A percentile compares a stretch with the other conserved stretches of the same genome.
These are phyloP conservation scores for Tolypocladium cylindrosporum DNA, from an alignment of 2,329 filamentous ascomycete genomes.

Conservation along the genomic window DNA sequence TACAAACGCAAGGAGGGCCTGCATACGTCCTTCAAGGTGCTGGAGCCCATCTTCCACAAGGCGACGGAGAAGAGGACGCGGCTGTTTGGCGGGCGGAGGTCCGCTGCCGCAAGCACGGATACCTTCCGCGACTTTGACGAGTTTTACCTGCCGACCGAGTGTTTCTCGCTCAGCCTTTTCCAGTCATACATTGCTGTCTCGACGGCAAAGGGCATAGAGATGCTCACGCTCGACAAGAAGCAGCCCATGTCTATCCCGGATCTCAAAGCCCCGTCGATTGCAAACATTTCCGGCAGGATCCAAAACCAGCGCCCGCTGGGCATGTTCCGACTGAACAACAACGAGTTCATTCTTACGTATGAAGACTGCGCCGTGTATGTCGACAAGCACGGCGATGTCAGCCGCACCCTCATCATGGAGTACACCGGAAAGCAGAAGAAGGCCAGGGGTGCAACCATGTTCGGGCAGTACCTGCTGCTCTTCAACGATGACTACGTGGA, in stretches of 20 bases:
- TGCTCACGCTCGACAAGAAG: conserved; percentile 95
- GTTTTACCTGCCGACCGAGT: conserved; percentile 95
- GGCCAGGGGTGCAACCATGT: conserved; percentile 78
- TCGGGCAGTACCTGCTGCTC: conserved; percentile 81
- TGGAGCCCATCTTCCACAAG: conserved; percentile 93
- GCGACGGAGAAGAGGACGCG: conserved; percentile 74
- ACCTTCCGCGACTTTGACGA: conserved; percentile 98
- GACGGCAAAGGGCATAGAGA: conserved; percentile 86
- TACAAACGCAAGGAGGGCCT: conserved; percentile 94
- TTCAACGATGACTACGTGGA: conserved; percentile 97
- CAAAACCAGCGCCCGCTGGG: conserved; percentile 76
- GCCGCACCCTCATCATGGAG: conserved; percentile 90
- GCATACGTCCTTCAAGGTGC: conserved; percentile 90
- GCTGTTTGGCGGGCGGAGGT: conserved; percentile 47
- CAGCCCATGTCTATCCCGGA: conserved; percentile 90
- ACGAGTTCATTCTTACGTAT: conserved; percentile 88
- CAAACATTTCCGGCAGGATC: conserved; percentile 77
- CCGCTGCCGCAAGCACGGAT: conserved; percentile 66
- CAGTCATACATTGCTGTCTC: conserved; percentile 87
- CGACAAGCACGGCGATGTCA: conserved; percentile 95
- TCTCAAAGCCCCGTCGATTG: conserved; percentile 65
- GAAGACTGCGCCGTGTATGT: conserved; percentile 96
- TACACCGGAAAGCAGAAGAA: conserved; percentile 82
- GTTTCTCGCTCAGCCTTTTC: conserved; percentile 91
- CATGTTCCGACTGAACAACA: conserved; percentile 91